phyloP scores from a whole-genome alignment of 176 grass and related monocot species.

The Sorghum bicolor region DNA sequence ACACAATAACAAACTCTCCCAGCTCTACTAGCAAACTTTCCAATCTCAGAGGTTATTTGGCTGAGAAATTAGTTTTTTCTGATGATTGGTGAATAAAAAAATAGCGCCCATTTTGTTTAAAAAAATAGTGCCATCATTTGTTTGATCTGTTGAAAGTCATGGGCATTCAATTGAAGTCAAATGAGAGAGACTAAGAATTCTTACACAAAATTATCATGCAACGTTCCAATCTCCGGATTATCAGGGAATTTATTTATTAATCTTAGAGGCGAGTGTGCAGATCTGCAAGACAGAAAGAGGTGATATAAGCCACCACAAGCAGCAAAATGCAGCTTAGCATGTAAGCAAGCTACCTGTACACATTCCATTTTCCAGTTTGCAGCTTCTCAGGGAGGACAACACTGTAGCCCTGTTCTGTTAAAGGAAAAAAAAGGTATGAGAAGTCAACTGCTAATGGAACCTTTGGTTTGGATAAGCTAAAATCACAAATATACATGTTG shows the following conservation, averaged over 20 bases:
- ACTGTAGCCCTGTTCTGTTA: slow-evolving; percentile 80
- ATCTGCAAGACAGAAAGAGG: slow-evolving; percentile 48
- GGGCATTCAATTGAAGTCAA: neutral
- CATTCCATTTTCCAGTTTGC: slow-evolving; percentile 97
- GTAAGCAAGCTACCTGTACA: slow-evolving; percentile 63
- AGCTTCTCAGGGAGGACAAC: slow-evolving; percentile 87
- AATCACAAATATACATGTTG: neutral
- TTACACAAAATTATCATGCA: slow-evolving; percentile 98
- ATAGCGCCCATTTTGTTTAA: too few relatives aligned
- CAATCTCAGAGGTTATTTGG: neutral
- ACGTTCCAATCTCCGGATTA: slow-evolving; percentile 61
- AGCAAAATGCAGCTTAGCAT: neutral
- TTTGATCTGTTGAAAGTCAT: neutral
- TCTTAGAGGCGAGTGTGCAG: slow-evolving; percentile 61
- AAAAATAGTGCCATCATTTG: neutral
- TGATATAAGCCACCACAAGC: slow-evolving; percentile 20
- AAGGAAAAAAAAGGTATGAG: neutral
- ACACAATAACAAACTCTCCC: neutral
- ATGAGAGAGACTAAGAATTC: slow-evolving; percentile 17
- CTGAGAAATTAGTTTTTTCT: neutral
- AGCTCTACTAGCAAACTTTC: neutral
- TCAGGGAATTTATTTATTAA: slow-evolving; percentile 52
- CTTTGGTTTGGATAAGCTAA: neutral
- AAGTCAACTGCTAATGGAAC: neutral
- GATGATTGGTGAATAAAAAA: neutral